Evolutionary conservation across 1,139 yeast genomes (phyloP).

Genomic region (Candida glucosophila): DNA sequence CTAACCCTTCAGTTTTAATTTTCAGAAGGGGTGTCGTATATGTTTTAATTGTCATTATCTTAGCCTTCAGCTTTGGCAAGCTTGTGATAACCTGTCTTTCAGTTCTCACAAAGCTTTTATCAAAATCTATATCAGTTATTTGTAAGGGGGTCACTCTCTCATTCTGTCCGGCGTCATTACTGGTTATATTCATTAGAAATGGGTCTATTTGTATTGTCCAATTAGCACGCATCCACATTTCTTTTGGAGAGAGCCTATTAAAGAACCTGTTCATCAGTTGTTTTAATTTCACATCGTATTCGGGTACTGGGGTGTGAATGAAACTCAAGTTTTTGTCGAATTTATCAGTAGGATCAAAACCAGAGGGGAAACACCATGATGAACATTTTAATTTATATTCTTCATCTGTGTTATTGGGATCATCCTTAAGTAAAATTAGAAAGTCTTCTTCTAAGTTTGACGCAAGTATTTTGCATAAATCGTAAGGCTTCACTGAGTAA

Average conservation of each 20-base stretch:
- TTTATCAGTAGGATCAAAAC: constrained; percentile 48
- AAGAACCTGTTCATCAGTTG: constrained; percentile 45
- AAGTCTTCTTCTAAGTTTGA: constrained; percentile 49
- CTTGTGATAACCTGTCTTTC: constrained; percentile 46
- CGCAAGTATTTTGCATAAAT: neutral
- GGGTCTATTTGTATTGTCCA: constrained; percentile 45
- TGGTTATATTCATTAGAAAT: constrained; percentile 39
- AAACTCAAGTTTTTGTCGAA: constrained; percentile 34
- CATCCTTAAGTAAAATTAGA: constrained; percentile 39
- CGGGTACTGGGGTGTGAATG: constrained; percentile 50
- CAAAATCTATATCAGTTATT: constrained; percentile 40
- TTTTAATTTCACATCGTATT: constrained; percentile 37
- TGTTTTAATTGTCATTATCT: constrained; percentile 45
- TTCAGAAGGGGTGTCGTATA: constrained; percentile 43
- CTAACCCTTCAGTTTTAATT: constrained; percentile 37
- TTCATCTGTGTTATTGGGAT: constrained; percentile 23
- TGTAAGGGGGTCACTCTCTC: constrained; percentile 24
- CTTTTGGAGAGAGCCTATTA: constrained; percentile 28
- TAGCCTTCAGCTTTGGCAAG: constrained; percentile 35
- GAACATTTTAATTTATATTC: constrained; percentile 50
- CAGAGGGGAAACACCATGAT: constrained; percentile 51
- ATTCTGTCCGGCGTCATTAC: constrained; percentile 41
- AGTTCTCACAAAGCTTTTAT: constrained; percentile 35
- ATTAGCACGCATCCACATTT: constrained; percentile 40
- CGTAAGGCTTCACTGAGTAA: neutral